Conservation (phyloP, 2,329 filamentous ascomycete species). For the Cladosporium sp. region DNA sequence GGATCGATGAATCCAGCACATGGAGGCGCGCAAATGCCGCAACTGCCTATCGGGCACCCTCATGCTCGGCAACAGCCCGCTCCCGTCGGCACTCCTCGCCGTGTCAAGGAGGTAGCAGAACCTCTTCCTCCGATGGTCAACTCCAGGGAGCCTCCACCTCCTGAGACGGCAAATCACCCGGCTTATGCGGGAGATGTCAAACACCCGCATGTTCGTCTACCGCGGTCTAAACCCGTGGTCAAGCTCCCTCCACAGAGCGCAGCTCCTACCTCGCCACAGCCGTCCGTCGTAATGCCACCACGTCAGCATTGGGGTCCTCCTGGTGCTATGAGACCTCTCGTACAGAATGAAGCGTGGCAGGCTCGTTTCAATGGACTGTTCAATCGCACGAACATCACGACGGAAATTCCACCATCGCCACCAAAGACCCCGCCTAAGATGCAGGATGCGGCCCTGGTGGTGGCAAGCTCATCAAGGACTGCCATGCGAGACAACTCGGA, state of each 20-base stretch:
- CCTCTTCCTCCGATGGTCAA: slow-evolving; percentile 20
- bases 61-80: slow-evolving; percentile 13
- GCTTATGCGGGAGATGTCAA: slow-evolving; percentile 64
- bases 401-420: slow-evolving; percentile 33
- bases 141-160: slow-evolving; percentile 46
- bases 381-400: slow-evolving; percentile 55
- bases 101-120: slow-evolving; percentile 19
- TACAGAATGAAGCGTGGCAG: slow-evolving; percentile 63
- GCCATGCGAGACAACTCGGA: slow-evolving; percentile 55
- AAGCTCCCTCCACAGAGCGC: slow-evolving; percentile 65
- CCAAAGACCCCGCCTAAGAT: slow-evolving; percentile 38
- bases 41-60: slow-evolving; percentile 28
- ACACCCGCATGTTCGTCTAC: slow-evolving; percentile 66
- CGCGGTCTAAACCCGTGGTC: slow-evolving; percentile 69
- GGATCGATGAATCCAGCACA: slow-evolving; percentile 28
- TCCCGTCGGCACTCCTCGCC: slow-evolving; percentile 17
- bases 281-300: slow-evolving; percentile 39
- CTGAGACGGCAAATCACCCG: slow-evolving; percentile 69
- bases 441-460: slow-evolving; percentile 45
- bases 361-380: slow-evolving; percentile 76
- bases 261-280: slow-evolving; percentile 26
- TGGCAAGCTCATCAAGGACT: slow-evolving; percentile 65
- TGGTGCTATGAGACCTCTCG: slow-evolving; percentile 39
- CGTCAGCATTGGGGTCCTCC: slow-evolving; percentile 26
- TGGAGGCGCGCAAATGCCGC: slow-evolving; percentile 20